Evolutionary conservation across 2,329 filamentous ascomycete genomes (phyloP), one percentile per base, ranked within the genome.

Genomic region (Ramichloridium luteum): DNA sequence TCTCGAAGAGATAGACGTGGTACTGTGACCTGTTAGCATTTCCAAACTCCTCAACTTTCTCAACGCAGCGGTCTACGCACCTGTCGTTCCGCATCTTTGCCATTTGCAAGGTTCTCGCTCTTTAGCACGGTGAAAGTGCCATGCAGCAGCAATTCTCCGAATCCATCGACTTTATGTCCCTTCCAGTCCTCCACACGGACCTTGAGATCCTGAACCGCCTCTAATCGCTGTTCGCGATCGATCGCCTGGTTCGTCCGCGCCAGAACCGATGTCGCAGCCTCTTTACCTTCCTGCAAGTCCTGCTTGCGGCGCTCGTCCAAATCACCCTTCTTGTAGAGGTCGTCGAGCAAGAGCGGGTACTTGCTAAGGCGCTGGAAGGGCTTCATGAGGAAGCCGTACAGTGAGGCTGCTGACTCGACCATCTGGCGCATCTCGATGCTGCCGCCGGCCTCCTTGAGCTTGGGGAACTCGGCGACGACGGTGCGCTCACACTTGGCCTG

Each of bases 1-100:
- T 81, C 55, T 96, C 83, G 56, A 98, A 98, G 16, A 98, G 75
- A 58, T 93, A 98, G 39, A 98, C 92, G 57, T 93, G 88, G 55
- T 96, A 98, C 81, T 93, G 46, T 16, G 13, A 12, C 28, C n/a
- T n/a, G 8, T 23, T 8, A 23, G 8, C 20, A 23, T n/a, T 23
- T n/a, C n/a, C n/a, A n/a, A n/a, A n/a, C n/a, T n/a, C n/a, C n/a
- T n/a, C n/a, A n/a, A n/a, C n/a, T n/a, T 36, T 37, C 9, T 4
- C 34, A 31, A 43, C 35, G 8, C 20, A n/a, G 8, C 20, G n/a
- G 8, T 23, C 8, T 23, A 63, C 70, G 54, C 60, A 88, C 82
- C 58, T 94, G 86, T 68, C 88, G 80, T 61, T 93, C 86, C 47
- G 83, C 77, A 38, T 94, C 88, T 50, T 77, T 92, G 45, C 78